Base-by-base conservation (phyloP, 306 rosid genomes). In the Cotoneaster glaucophyllus region DNA sequence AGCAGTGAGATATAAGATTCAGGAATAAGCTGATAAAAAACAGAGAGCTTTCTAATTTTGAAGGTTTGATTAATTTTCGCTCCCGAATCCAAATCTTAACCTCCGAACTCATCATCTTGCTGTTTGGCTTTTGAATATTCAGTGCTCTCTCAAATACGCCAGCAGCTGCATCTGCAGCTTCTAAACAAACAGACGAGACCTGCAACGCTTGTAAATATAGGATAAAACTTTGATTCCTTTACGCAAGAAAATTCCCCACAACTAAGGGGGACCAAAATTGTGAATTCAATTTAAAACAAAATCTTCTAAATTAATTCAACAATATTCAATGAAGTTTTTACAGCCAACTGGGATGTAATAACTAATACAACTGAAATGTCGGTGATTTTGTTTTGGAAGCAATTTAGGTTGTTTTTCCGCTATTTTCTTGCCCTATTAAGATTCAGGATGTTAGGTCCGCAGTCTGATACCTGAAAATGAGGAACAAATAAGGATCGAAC, bases 41-140 rank as follows among this genome's bases (percentile, higher is more conserved):
- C 26, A 32, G 73, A 69, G 32, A 80, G 84, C 5, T 37, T 80
- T 31, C 29, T 52, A 70, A 7, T 80, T 80, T 41, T 80, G 25
- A 68, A 28, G 29, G 29, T 28, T 28, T 28, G 29, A 28, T 28
- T n/a, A 80, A 63, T 56, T 11, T 80, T 24, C 64, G 54, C 22
- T 65, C 63, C 17, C 12, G 14, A 2, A 39, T 70, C 26, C 75
- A 52, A 62, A 75, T 39, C 45, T 69, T 68, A 11, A 69, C 43
- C 26, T 18, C 37, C 5, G 31, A 24, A 21, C 11, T 10, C 44
- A 41, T 41, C 11, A 41, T 41, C 44, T 41, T 41, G 44, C 44
- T 9, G 44, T 41, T 32, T 32, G 34, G 34, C 5, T 3, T 32
- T 32, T 32, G 34, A 32, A 32, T 32, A 32, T 32, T 5, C 34